Base-by-base conservation (phyloP, 1,139 yeast genomes). In the Blastobotrys serpentis region DNA sequence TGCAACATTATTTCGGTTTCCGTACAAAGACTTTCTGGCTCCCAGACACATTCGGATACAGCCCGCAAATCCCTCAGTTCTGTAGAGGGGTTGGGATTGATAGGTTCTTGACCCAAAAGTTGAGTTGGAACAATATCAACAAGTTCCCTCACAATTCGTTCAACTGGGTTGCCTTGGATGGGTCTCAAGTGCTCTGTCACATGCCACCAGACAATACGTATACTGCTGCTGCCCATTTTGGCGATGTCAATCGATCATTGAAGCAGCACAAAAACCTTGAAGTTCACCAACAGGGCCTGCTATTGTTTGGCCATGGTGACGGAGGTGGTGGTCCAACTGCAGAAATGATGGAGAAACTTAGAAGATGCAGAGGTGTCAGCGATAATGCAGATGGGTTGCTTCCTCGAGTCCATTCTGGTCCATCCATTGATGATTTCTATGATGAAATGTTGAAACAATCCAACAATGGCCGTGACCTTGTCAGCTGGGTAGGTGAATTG, bases 301-400 rank as follows among this genome's bases (percentile, higher is more conserved):
- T 92, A 63, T 73, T 89, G 47, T 92, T 80, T 60, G 98, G 98
- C 36, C 81, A 85, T 60, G 98, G 98, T 62, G 98, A 92, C 63
- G 98, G 98, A 58, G 98, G 98, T 54, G 98, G 98, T 56, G 98
- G 98, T 4, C 98, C 98, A 34, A 84, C 88, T 3, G 86, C 86
- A 40, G 96, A 86, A 62, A 90, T 89, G 96, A 63, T 92, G 55
- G 97, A 92, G 64, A 89, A 88, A 65, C 74, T 92, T 60, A 81
- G 98, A 65, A 80, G 98, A 59, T 84, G 92, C 65, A 78, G 98
- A 62, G 97, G 97, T 16, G 69, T 90, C 53, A 78, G 89, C 23
- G 86, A 90, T 63, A 84, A 84, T 8, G 82, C 83, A 18, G 46
- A 36, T 10, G 95, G 90, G 3, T 75, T 81, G 54, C 69, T 84